A percentile compares a stretch with the other conserved stretches of the same genome.
Conservation (phyloP, 2,329 filamentous ascomycete species). For the Meredithiella fracta region DNA sequence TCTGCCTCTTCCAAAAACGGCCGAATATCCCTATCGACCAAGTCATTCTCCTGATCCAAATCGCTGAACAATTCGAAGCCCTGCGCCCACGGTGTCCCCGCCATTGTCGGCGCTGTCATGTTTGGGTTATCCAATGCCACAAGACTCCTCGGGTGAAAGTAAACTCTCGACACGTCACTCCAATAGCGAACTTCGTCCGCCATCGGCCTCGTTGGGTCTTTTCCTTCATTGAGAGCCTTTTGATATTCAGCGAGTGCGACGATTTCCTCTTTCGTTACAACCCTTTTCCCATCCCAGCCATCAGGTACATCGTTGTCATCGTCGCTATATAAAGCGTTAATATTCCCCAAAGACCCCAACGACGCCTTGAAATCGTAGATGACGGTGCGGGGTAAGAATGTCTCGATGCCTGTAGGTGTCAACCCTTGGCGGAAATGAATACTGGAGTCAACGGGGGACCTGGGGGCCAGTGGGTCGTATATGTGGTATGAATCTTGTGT, state of each 20-base stretch:
- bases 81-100: conserved; percentile 64
- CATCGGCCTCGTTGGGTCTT: conserved; percentile 45
- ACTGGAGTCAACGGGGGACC: conserved; percentile 31
- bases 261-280: conserved; percentile 31
- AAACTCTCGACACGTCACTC: conserved; percentile 91
- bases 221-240: conserved; percentile 56
- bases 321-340: conserved; percentile 61
- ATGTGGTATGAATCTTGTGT: conserved; percentile 97
- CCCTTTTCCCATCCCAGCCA: conserved; percentile 6
- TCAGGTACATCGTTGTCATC: neutral
- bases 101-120: conserved; percentile 28
- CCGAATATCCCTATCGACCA: conserved; percentile 79
- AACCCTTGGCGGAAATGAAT: conserved; percentile 77
- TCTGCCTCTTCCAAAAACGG: conserved; percentile 88
- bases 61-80: conserved; percentile 61
- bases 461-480: conserved; percentile 38
- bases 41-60: conserved; percentile 64
- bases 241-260: conserved; percentile 60
- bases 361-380: conserved; percentile 92
- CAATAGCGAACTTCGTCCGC: conserved; percentile 72
- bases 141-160: conserved; percentile 75
- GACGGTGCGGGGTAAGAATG: conserved; percentile 77
- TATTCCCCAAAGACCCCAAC: conserved; percentile 74
- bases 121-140: conserved; percentile 80
- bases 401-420: conserved; percentile 71